phyloP scores from a whole-genome alignment of 331 rosid genomes.

The Malus hybrid region DNA sequence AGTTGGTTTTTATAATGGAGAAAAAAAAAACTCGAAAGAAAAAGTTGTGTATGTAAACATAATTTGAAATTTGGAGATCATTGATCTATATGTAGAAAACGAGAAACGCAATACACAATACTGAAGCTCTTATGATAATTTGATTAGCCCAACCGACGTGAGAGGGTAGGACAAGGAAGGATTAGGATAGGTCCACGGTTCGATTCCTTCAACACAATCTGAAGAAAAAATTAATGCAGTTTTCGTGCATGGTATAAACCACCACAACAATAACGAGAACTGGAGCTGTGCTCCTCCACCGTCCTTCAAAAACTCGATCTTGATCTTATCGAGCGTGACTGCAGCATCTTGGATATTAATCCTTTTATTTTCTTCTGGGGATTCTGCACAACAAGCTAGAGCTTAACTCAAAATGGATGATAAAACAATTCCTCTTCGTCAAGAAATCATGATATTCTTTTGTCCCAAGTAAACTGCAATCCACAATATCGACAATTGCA shows the following conservation, averaged over 20 bases:
- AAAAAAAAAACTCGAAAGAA: too few species aligned
- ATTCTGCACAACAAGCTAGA: constrained; percentile 11
- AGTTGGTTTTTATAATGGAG: too few species aligned
- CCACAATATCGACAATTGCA: not conserved
- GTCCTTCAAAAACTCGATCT: not conserved
- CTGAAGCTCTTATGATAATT: too few species aligned
- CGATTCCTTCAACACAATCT: too few species aligned
- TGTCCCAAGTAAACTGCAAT: not conserved
- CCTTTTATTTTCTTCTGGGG: constrained; percentile 6
- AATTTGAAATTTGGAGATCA: too few species aligned
- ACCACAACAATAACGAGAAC: not conserved
- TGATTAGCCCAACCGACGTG: too few species aligned
- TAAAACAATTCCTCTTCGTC: not conserved
- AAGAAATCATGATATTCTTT: not conserved
- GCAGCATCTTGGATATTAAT: not conserved
- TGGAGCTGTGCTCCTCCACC: not conserved
- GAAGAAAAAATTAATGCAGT: too few species aligned
- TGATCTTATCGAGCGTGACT: not conserved
- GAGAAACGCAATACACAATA: too few species aligned
- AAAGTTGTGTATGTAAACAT: too few species aligned
- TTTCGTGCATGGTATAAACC: not conserved
- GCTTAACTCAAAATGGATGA: constrained; percentile 14
- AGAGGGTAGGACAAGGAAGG: too few species aligned
- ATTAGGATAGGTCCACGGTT: too few species aligned
- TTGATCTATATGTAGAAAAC: too few species aligned